Evolutionary conservation across 2,329 filamentous ascomycete species (phyloP), one percentile per base, ranked within the genome.

Genomic region (Aspergillus thermomutatus): DNA sequence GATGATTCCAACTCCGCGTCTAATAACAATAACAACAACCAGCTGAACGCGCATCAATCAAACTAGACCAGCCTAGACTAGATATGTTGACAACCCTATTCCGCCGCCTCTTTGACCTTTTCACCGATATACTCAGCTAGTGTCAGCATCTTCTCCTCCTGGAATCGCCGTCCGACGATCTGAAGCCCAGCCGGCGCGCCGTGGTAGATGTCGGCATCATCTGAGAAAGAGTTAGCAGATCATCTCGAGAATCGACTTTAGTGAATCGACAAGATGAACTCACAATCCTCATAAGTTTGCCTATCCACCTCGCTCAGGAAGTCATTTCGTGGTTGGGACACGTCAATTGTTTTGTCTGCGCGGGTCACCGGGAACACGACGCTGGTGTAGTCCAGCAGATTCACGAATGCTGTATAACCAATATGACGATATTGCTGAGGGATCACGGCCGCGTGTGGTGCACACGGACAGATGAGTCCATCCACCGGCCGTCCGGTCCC

Each of bases 361-460:
- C 69, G 77, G 0, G 82, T 85, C 1, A 86, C 81, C 0, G 84
- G 84, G 19, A 87, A 74, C 1, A 81, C 76, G 0, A 79, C 78
- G 31, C 73, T 74, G 1, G 79, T 82, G 56, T 86, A 86, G 64
- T 87, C 83, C 19, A 86, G 61, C 19, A 83, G 49, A 60, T 87
- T 87, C 47, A 84, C 74, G 11, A 75, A 77, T 1, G 64, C 62
- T 1, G 72, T 73, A 57, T 81, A 82, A 47, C 75, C 79, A 55
- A 77, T 72, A 60, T 80, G 76, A 17, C 72, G 75, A 64, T 77
- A 85, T 54, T 77, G 66, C 2, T 65, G 58, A 7, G 76, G 77
- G 9, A 73, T 65, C 0, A 75, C 69, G 0, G 78, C 76, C 1
- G 78, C 72, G 37, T 74, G 75, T 4, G 77, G 72, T 3, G 77